Base-by-base conservation (phyloP, 1,284 basidiomycete genomes). In the Porphyrellus sp. region DNA sequence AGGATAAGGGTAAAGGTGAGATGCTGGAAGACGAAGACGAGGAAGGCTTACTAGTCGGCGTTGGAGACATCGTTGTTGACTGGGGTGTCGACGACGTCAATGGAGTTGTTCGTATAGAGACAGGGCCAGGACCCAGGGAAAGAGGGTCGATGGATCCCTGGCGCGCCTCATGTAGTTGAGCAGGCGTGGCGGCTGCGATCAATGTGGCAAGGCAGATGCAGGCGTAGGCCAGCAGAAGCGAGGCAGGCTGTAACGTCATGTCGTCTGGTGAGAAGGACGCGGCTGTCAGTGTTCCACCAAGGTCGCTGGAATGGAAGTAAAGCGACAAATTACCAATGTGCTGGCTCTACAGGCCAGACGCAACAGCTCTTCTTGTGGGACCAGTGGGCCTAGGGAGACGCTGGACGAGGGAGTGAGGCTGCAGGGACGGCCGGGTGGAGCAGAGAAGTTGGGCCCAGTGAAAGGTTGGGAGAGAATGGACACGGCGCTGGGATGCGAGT, bases 81-180 rank as follows among this genome's bases (percentile, higher is more conserved):
- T 6, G 4, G 9, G 44, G 4, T 4, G 48, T 44, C 25, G 48
- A 23, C 27, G 45, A 46, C 20, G 51, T 53, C 20, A 45, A 37
- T 24, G 58, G 37, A 6, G 49, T 21, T 7, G 52, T 41, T 45
- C 21, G 52, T 39, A 16, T 0, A 35, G 57, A 58, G 28, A 16
- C 24, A 44, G 56, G 57, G 2, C 52, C 52, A 5, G 62, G 57
- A 1, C 13, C 59, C 4, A 8, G 7, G 24, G 52, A 41, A 42
- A 33, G 15, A 15, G 28, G 28, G 55, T 37, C 35, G 28, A 50
- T 41, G 40, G 61, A 50, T 28, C 45, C 63, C 49, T 64, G 65
- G 8, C 62, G 65, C 18, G 62, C 59, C 65, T 64, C 63, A 31
- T 59, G 63, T 43, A 46, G 9, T 1, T 13, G 55, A 48, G 56